These are phyloP conservation scores for Hemisphaericaspora nanyangensis DNA, from an alignment of 805 yeast species.

Conservation along the genomic window DNA sequence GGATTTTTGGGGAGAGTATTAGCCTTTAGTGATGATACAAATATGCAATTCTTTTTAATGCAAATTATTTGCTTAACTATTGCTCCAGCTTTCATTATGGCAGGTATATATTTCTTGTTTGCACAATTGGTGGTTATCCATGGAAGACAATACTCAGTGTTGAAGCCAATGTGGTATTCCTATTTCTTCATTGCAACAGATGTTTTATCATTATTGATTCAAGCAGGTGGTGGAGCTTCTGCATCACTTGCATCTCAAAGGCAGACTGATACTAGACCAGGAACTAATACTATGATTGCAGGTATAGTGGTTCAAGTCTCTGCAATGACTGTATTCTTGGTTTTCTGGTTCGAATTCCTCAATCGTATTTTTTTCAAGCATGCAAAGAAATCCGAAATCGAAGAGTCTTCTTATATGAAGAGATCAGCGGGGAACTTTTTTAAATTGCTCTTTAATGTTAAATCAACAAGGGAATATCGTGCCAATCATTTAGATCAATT, in stretches of 20 bases:
- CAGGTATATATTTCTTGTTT: slow-evolving; percentile 37
- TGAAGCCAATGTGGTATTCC: slow-evolving; percentile 43
- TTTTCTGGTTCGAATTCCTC: slow-evolving; percentile 35
- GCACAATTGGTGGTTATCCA: slow-evolving; percentile 38
- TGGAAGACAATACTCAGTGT: slow-evolving; percentile 33
- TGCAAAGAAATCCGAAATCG: slow-evolving; percentile 8
- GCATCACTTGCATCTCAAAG: slow-evolving; percentile 25
- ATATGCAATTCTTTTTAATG: slow-evolving; percentile 20
- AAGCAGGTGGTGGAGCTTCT: slow-evolving; percentile 37
- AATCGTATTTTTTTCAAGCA: slow-evolving; percentile 28
- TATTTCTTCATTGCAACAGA: slow-evolving; percentile 38
- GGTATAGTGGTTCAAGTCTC: slow-evolving; percentile 37
- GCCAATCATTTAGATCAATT: slow-evolving; percentile 20
- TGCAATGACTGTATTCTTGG: slow-evolving; percentile 34
- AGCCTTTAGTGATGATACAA: slow-evolving; percentile 20
- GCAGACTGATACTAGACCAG: slow-evolving; percentile 23
- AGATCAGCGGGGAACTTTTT: slow-evolving; percentile 22
- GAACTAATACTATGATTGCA: slow-evolving; percentile 34
- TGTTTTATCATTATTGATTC: slow-evolving; percentile 33
- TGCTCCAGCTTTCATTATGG: slow-evolving; percentile 43
- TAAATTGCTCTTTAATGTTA: slow-evolving; percentile 23
- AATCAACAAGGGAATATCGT: slow-evolving; percentile 20
- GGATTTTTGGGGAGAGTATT: slow-evolving; percentile 39
- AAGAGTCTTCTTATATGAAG: slow-evolving; percentile 15
- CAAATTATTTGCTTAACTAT: slow-evolving; percentile 36